Percentiles rank a stretch among this genome's conserved stretches.
Evolutionary conservation across 306 rosid genomes (phyloP).

Genomic region (Cucumis hystrix): DNA sequence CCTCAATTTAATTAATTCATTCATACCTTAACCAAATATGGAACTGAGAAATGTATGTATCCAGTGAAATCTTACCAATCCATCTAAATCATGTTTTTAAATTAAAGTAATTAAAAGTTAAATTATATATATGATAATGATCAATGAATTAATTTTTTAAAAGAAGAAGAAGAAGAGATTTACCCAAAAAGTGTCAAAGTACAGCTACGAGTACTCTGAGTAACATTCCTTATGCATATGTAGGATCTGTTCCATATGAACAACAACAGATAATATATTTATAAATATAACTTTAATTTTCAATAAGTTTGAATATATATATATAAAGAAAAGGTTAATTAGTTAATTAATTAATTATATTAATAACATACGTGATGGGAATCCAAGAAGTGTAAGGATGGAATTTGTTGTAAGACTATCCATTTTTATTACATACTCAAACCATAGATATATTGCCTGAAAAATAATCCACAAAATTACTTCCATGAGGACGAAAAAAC

Average conservation of each 20-base stretch:
- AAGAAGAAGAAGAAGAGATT: conserved; percentile 4
- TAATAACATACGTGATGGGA: conserved; percentile 68
- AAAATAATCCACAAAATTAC: conserved; percentile 10
- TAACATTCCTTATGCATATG: conserved; percentile 71
- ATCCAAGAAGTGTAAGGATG: conserved; percentile 99
- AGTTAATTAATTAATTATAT: no score
- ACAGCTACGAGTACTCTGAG: conserved; percentile 67
- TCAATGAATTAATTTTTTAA: no score
- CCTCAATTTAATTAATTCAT: no score
- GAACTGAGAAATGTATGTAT: conserved; percentile 45
- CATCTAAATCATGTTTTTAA: conserved; percentile 29
- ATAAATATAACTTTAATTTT: no score
- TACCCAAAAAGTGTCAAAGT: conserved; percentile 77
- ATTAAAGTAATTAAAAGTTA: not conserved
- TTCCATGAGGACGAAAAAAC: not conserved
- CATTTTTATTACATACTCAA: conserved; percentile 70
- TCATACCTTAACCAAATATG: conserved; percentile 61
- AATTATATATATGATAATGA: not conserved
- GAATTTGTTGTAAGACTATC: conserved; percentile 79
- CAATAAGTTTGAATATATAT: no score
- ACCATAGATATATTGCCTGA: conserved; percentile 77
- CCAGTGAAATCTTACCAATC: conserved; percentile 95
- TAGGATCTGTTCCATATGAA: conserved; percentile 47
- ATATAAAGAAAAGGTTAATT: conserved; percentile 4
- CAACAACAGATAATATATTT: not conserved